Evolutionary conservation across 768 basidiomycete species (phyloP).

Genomic region (Rhizopogon vesiculosus): DNA sequence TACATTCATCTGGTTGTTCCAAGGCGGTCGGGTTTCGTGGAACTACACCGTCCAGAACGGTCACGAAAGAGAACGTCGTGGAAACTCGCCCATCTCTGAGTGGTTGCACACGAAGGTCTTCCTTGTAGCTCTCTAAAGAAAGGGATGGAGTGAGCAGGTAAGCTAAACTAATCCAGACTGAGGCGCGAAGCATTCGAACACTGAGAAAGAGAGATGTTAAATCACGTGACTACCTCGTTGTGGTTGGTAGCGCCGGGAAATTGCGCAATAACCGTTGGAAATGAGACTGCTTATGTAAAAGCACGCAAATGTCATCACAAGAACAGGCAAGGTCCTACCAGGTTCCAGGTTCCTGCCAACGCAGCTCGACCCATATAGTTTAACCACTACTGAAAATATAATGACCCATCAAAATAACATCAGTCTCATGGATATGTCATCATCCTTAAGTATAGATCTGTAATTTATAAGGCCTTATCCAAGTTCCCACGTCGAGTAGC

Average conservation of each 20-base stretch:
- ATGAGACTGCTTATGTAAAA: no score
- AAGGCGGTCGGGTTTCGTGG: conserved; percentile 54
- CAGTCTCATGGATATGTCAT: no score
- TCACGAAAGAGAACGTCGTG: conserved; percentile 77
- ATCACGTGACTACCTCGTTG: no score
- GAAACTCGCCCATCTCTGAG: conserved; percentile 81
- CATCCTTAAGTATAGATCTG: no score
- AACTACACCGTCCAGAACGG: conserved; percentile 45
- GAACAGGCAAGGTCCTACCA: neutral
- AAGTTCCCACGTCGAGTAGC: neutral
- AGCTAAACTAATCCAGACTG: neutral
- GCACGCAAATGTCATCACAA: no score
- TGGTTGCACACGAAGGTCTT: conserved; percentile 51
- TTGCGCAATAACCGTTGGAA: no score
- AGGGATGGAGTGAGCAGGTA: neutral
- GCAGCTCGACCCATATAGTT: no score
- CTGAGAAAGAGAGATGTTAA: neutral
- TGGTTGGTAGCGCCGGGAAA: no score
- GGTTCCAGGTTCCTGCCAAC: no score
- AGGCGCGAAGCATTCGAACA: neutral
- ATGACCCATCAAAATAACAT: no score
- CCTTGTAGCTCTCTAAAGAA: conserved; percentile 34
- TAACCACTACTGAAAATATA: no score
- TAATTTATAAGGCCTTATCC: neutral
- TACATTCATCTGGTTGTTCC: conserved; percentile 41